A percentile compares a stretch with the other conserved stretches of the same genome.
Conservation (phyloP, 805 yeast species). For the Zygotorulaspora sp. region DNA sequence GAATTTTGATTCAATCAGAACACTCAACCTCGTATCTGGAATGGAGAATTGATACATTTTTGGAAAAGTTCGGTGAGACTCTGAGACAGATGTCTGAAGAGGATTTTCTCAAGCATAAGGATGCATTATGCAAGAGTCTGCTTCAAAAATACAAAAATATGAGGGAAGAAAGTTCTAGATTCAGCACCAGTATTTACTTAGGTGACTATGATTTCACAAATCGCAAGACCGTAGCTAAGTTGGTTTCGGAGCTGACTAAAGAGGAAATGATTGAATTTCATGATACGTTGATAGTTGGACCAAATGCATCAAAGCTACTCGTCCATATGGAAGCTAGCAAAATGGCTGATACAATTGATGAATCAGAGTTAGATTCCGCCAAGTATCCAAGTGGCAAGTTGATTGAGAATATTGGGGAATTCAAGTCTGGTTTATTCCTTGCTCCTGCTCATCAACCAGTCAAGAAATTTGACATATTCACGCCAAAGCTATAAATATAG, state of each 20-base stretch:
- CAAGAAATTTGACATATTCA: conserved; percentile 27
- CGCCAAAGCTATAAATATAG: conserved; percentile 14
- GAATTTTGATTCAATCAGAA: conserved; percentile 81
- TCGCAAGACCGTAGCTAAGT: conserved; percentile 51
- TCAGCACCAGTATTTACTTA: conserved; percentile 61
- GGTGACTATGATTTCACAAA: conserved; percentile 77
- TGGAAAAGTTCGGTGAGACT: conserved; percentile 43
- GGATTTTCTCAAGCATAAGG: conserved; percentile 65
- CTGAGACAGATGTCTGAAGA: conserved; percentile 52
- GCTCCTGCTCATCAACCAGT: conserved; percentile 63
- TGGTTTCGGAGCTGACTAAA: conserved; percentile 50
- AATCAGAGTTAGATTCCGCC: conserved; percentile 22
- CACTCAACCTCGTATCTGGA: conserved; percentile 69
- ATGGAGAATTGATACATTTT: conserved; percentile 66
- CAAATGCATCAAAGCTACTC: conserved; percentile 42
- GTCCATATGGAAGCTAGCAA: conserved; percentile 58
- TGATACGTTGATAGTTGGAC: conserved; percentile 39
- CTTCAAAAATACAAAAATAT: conserved; percentile 71
- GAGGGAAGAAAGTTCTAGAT: conserved; percentile 65
- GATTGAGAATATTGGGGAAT: conserved; percentile 45
- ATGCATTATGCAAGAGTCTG: conserved; percentile 61
- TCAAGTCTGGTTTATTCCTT: conserved; percentile 49
- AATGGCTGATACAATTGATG: conserved; percentile 25
- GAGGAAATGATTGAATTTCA: conserved; percentile 56
- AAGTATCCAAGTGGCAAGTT: conserved; percentile 47